Conservation (phyloP, 805 yeast species). For the Candida pseudoglaebosa region DNA sequence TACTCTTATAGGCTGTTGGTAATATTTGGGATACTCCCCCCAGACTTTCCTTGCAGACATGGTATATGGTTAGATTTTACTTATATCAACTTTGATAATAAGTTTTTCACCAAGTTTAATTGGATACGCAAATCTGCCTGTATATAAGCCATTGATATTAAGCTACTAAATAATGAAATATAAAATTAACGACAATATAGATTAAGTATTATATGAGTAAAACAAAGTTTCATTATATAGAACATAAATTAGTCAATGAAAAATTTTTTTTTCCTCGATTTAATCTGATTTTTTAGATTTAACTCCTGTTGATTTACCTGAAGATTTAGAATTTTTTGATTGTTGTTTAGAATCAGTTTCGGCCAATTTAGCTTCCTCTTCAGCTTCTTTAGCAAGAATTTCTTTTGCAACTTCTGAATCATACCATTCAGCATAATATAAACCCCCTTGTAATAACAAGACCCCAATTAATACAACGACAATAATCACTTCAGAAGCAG, state of each 20-base stretch:
- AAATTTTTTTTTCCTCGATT: no score
- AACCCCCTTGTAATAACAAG: constrained; percentile 79
- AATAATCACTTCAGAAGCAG: constrained; percentile 80
- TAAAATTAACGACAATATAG: constrained; percentile 4
- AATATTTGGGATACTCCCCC: constrained; percentile 55
- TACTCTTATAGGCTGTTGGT: constrained; percentile 61
- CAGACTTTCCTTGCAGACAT: constrained; percentile 35
- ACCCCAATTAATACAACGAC: constrained; percentile 72
- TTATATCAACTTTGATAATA: background rate
- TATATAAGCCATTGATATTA: no score
- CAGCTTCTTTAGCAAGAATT: constrained; percentile 28
- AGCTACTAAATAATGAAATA: constrained; percentile 1
- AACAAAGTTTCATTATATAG: no score
- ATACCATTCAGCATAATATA: constrained; percentile 79
- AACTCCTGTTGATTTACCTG: constrained; percentile 10
- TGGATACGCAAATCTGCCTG: constrained; percentile 8
- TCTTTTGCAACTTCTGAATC: constrained; percentile 31
- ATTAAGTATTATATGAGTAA: no score
- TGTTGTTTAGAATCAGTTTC: constrained; percentile 11
- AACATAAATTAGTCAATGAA: no score
- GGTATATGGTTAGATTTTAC: background rate
- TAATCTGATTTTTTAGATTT: no score
- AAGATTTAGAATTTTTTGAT: constrained; percentile 6
- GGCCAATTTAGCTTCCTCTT: constrained; percentile 15
- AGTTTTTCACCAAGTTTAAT: constrained; percentile 8